phyloP scores from a whole-genome alignment of 805 yeast genomes.

The Myxozyma geophila region DNA sequence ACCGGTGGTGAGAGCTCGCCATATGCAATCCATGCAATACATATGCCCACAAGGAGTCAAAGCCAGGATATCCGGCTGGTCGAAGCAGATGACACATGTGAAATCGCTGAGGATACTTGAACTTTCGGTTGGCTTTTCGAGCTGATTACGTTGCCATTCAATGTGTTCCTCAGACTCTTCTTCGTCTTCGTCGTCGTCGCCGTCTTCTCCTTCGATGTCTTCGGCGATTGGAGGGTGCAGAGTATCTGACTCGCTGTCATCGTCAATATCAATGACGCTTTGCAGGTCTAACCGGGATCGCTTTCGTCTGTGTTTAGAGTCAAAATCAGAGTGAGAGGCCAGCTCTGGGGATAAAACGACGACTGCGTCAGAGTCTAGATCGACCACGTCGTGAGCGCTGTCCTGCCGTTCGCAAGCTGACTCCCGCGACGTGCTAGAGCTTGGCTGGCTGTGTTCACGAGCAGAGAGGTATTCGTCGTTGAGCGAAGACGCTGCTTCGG shows the following conservation, averaged over 20 bases:
- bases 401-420: too few species aligned
- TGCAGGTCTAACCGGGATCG: neutral
- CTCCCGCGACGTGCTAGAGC: too few species aligned
- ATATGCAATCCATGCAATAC: conserved; percentile 47
- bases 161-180: conserved; percentile 21
- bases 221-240: neutral
- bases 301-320: neutral
- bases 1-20: conserved; percentile 42
- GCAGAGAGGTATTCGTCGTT: too few species aligned
- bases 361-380: neutral
- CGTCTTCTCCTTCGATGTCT: conserved; percentile 13
- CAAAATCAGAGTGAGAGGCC: neutral
- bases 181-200: conserved; percentile 7
- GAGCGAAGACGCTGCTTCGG: too few species aligned
- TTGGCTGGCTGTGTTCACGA: too few species aligned
- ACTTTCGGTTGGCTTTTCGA: conserved; percentile 27
- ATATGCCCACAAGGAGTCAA: conserved; percentile 48
- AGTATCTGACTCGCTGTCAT: conserved; percentile 9
- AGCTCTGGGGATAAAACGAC: neutral
- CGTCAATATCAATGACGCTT: conserved; percentile 21
- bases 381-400: neutral
- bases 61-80: conserved; percentile 42
- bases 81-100: conserved; percentile 47
- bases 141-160: conserved; percentile 3
- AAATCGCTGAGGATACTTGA: conserved; percentile 31